phyloP scores from a whole-genome alignment of 2,329 filamentous ascomycete species.

The Chrysoporthe deuterocubensis region DNA sequence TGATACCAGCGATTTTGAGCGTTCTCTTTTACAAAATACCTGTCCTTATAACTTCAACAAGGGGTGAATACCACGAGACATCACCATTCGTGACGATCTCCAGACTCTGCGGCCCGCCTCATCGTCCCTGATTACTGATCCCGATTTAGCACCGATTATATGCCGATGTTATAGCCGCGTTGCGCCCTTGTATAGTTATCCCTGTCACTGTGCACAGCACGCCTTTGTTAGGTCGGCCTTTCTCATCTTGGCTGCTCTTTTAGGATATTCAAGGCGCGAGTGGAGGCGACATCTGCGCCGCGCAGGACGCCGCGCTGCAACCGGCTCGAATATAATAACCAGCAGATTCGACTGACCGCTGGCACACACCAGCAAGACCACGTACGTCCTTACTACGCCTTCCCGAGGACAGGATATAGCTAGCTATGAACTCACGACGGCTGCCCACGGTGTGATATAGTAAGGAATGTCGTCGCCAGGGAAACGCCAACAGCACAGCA shows the following conservation, averaged over 20 bases:
- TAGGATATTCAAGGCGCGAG: not conserved
- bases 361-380: too few species aligned
- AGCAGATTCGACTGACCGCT: not conserved
- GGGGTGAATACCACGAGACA: not conserved
- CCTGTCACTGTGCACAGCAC: not conserved
- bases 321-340: not conserved
- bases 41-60: not conserved
- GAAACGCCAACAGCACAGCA: not conserved
- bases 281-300: not conserved
- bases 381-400: too few species aligned
- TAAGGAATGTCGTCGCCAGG: not conserved
- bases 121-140: not conserved
- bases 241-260: not conserved
- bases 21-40: not conserved
- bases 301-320: not conserved
- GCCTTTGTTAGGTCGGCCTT: not conserved
- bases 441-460: not conserved
- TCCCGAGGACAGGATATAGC: too few species aligned
- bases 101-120: not conserved
- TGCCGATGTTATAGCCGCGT: not conserved
- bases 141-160: not conserved
- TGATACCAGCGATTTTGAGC: slow-evolving; percentile 15
- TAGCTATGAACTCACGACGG: not conserved
- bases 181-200: not conserved
- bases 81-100: not conserved